phyloP scores from a whole-genome alignment of 352 stramenopile genomes.

The Achlya hypogyna region DNA sequence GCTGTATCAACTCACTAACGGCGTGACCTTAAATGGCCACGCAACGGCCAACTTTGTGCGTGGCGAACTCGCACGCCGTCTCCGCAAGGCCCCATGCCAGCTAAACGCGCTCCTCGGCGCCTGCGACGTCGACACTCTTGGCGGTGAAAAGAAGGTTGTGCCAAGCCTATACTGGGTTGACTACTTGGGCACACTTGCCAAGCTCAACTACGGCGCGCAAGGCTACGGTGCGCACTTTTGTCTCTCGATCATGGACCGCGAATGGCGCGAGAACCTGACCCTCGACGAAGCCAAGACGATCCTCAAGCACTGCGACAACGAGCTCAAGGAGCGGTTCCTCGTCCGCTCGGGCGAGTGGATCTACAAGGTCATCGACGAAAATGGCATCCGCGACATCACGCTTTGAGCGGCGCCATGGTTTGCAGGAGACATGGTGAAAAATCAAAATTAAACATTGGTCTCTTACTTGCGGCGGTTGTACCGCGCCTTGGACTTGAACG shows the following conservation, averaged over 20 bases:
- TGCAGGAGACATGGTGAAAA: not conserved
- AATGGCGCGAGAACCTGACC: constrained; percentile 79
- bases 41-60: constrained; percentile 81
- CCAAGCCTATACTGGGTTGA: constrained; percentile 85
- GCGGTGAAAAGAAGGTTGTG: constrained; percentile 25
- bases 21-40: constrained; percentile 68
- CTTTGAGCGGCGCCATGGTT: constrained; percentile 33
- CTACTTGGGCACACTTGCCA: constrained; percentile 76
- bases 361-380: constrained; percentile 70
- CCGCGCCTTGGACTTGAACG: constrained; percentile 88
- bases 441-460: constrained; percentile 8
- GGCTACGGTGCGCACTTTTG: constrained; percentile 80
- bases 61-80: constrained; percentile 61
- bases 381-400: constrained; percentile 55
- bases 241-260: constrained; percentile 79
- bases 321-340: constrained; percentile 78
- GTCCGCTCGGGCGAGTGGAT: constrained; percentile 81
- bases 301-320: constrained; percentile 66
- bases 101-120: constrained; percentile 78
- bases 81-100: constrained; percentile 78
- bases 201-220: constrained; percentile 81
- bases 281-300: constrained; percentile 65
- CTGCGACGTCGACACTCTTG: constrained; percentile 22
- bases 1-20: constrained; percentile 84
- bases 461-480: constrained; percentile 58